Conservation (phyloP, 2,329 filamentous ascomycete species). For the Triangularia setosa region DNA sequence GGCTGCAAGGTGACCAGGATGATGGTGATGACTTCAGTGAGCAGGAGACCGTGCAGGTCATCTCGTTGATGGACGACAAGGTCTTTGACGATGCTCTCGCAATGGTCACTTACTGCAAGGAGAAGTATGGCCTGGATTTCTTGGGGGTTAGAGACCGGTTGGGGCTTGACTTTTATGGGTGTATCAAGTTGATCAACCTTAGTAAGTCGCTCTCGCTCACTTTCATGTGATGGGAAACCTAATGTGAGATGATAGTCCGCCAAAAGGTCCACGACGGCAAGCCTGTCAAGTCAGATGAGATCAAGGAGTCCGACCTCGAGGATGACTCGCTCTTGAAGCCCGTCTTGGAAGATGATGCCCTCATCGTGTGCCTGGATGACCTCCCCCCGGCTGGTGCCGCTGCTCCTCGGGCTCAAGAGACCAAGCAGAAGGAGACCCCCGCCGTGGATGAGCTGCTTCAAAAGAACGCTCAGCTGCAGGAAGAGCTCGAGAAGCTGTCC, state of each 20-base stretch:
- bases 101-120: slow-evolving; percentile 67
- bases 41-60: slow-evolving; percentile 55
- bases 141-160: slow-evolving; percentile 52
- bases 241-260: slow-evolving; percentile 39
- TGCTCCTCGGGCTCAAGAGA: background rate
- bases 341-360: slow-evolving; percentile 80
- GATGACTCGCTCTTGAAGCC: slow-evolving; percentile 80
- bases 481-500: slow-evolving; percentile 56
- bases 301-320: slow-evolving; percentile 60
- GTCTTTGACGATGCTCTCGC: slow-evolving; percentile 59
- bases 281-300: slow-evolving; percentile 50
- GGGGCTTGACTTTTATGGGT: slow-evolving; percentile 67
- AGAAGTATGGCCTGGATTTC: slow-evolving; percentile 65
- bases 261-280: slow-evolving; percentile 42
- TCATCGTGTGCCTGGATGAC: slow-evolving; percentile 85
- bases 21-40: slow-evolving; percentile 53
- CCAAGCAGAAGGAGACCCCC: slow-evolving; percentile 5
- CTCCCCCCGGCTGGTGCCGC: slow-evolving; percentile 47
- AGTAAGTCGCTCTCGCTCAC: slow-evolving; percentile 31
- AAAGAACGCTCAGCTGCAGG: slow-evolving; percentile 55
- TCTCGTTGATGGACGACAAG: slow-evolving; percentile 65
- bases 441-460: slow-evolving; percentile 31
- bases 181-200: slow-evolving; percentile 72
- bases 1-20: slow-evolving; percentile 29
- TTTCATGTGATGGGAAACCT: background rate